Evolutionary conservation across 257 asterid species (phyloP), one percentile per base, ranked within the genome.

Genomic region (Primulina eburnea): DNA sequence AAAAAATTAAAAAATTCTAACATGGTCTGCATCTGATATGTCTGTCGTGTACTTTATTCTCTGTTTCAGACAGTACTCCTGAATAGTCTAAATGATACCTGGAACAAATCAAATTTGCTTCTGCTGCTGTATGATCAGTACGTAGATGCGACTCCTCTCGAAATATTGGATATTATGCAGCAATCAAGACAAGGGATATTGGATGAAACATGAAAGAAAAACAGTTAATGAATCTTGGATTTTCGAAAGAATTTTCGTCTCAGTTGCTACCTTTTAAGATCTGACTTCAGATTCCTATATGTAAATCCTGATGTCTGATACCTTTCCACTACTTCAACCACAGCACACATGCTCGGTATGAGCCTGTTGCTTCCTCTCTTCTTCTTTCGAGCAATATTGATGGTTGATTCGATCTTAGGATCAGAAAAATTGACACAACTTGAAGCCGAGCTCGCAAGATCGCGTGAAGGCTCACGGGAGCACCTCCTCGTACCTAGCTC

Each of bases 91-190:
- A 38, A 10, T 14, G 50, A 38, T 9, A 38, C 50, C 16, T 38
- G 50, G 50, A 38, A 10, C 50, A 38, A 1, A 10, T 9, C 50
- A 38, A 8, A 38, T 38, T 38, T 10, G 6, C 50, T 38, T 14
- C 16, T 38, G 12, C 50, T 38, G 50, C 1, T 38, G 14, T 38
- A 38, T 38, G 50, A 38, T 75, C 86, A 60, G 43, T 72, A 55
- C n/a, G n/a, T 72, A 55, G 86, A 78, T 58, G 82, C 75, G 60
- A 84, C 88, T 61, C 86, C 82, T 70, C 68, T 79, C 61, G 88
- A 81, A 63, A 71, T 76, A 38, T 33, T 6, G 40, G 40, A 35
- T 8, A n/a, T 8, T 0, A 1, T 35, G 40, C 4, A 35, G 40
- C 40, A 35, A 35, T 35, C 10, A 9, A 6, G 40, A 35, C 11